phyloP scores from a whole-genome alignment of 2,329 filamentous ascomycete species.

The Aschersonia sp. region DNA sequence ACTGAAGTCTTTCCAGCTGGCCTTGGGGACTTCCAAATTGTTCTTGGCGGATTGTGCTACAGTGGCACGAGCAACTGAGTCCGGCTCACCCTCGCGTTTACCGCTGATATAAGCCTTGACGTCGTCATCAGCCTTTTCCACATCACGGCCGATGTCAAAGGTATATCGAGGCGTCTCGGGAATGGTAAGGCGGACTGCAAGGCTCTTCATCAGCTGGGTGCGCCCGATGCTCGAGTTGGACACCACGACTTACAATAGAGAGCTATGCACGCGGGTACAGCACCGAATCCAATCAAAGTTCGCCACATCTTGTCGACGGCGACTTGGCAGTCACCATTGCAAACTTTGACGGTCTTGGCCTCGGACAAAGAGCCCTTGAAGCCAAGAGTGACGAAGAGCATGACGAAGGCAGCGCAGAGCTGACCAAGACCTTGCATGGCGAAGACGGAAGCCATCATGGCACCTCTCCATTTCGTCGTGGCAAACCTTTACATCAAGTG shows the following conservation, averaged over 20 bases:
- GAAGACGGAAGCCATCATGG: conserved; percentile 79
- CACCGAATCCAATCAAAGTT: conserved; percentile 65
- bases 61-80: conserved; percentile 50
- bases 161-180: conserved; percentile 82
- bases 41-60: conserved; percentile 37
- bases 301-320: conserved; percentile 79
- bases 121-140: conserved; percentile 60
- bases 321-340: conserved; percentile 25
- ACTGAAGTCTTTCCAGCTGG: conserved; percentile 58
- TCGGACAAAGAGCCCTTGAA: conserved; percentile 50
- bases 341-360: conserved; percentile 36
- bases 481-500: conserved; percentile 32
- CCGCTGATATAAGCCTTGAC: conserved; percentile 61
- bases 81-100: conserved; percentile 44
- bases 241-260: conserved; percentile 45
- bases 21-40: conserved; percentile 50
- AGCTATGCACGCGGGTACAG: conserved; percentile 65
- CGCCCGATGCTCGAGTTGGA: neutral
- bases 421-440: conserved; percentile 81
- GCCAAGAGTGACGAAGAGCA: conserved; percentile 58
- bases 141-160: conserved; percentile 64
- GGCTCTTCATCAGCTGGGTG: neutral
- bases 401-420: conserved; percentile 59
- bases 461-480: conserved; percentile 71
- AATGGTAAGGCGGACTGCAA: conserved; percentile 52